A percentile compares a stretch with the other conserved stretches of the same genome.
phyloP scores from a whole-genome alignment of 75 land plant species.

The Sequoia sempervirens region DNA sequence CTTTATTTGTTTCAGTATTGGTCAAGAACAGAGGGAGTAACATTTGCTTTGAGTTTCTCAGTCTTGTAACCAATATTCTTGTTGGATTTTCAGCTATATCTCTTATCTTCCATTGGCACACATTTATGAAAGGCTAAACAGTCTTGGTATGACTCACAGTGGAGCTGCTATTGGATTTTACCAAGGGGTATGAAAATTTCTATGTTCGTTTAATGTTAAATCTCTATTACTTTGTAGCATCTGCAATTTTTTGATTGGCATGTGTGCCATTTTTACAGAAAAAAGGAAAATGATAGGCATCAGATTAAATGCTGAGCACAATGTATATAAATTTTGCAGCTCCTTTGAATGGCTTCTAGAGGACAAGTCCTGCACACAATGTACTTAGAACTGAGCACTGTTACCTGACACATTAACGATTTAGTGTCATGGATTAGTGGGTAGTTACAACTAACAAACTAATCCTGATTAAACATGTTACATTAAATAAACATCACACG shows the following conservation, averaged over 20 bases:
- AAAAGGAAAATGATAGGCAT: not conserved
- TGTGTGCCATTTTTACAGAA: not conserved
- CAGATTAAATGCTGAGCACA: not conserved
- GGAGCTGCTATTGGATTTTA: constrained; percentile 95
- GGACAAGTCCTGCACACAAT: not conserved
- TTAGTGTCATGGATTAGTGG: not conserved
- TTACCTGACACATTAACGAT: not conserved
- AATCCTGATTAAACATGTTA: not conserved
- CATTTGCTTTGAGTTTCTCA: too few relatives aligned
- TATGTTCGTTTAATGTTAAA: not conserved
- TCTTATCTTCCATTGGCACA: constrained; percentile 98
- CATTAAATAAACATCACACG: not conserved
- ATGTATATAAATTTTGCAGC: not conserved
- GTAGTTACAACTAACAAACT: not conserved
- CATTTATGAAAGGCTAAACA: constrained; percentile 85
- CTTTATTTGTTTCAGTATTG: not conserved
- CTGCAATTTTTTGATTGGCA: not conserved
- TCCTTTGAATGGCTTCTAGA: not conserved
- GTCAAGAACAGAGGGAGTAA: not conserved
- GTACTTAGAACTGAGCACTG: not conserved
- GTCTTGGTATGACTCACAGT: constrained; percentile 40
- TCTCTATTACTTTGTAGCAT: not conserved
- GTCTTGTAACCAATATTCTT: not conserved
- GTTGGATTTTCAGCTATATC: constrained; percentile 57
- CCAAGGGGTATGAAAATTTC: constrained; percentile 75